A percentile compares a stretch with the other conserved stretches of the same genome.
These are phyloP conservation scores for Apiospora aurea DNA, from an alignment of 2,329 filamentous ascomycete species.

Conservation along the genomic window DNA sequence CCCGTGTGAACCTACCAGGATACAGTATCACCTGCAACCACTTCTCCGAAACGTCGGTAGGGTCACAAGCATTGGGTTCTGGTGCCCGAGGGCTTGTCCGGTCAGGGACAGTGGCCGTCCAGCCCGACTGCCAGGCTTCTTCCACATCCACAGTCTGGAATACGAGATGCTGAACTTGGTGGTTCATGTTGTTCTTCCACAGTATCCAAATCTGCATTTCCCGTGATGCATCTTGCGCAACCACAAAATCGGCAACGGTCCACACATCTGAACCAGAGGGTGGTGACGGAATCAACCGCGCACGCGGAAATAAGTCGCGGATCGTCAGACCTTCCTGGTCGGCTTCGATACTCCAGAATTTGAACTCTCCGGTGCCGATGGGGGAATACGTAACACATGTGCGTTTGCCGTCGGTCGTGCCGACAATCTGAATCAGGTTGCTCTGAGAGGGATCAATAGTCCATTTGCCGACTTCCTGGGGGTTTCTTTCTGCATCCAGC, in stretches of 20 bases:
- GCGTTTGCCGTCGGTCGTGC: slow-evolving; percentile 58
- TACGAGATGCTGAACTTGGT: slow-evolving; percentile 75
- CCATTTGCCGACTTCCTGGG: slow-evolving; percentile 75
- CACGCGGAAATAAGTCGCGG: slow-evolving; percentile 73
- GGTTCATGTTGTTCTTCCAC: slow-evolving; percentile 85
- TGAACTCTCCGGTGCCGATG: slow-evolving; percentile 87
- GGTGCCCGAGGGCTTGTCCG: slow-evolving; percentile 61
- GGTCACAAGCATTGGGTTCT: slow-evolving; percentile 66
- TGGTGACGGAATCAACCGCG: slow-evolving; percentile 70
- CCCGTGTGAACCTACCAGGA: slow-evolving; percentile 80
- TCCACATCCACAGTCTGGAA: slow-evolving; percentile 72
- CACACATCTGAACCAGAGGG: slow-evolving; percentile 78
- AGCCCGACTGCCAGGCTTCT: slow-evolving; percentile 69
- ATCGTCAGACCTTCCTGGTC: slow-evolving; percentile 70
- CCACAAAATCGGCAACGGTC: slow-evolving; percentile 79
- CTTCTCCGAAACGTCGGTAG: slow-evolving; percentile 77
- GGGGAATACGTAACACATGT: slow-evolving; percentile 86
- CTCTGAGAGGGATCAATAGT: slow-evolving; percentile 80
- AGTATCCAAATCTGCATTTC: slow-evolving; percentile 74
- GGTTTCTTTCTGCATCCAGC: slow-evolving; percentile 69
- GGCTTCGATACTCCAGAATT: slow-evolving; percentile 82
- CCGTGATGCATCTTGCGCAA: slow-evolving; percentile 62
- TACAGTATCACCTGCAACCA: slow-evolving; percentile 87
- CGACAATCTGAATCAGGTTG: slow-evolving; percentile 77
- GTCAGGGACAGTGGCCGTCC: slow-evolving; percentile 74